A percentile compares a stretch with the other conserved stretches of the same genome.
phyloP scores from a whole-genome alignment of 176 grass and related monocot species.

The Ananas comosus region DNA sequence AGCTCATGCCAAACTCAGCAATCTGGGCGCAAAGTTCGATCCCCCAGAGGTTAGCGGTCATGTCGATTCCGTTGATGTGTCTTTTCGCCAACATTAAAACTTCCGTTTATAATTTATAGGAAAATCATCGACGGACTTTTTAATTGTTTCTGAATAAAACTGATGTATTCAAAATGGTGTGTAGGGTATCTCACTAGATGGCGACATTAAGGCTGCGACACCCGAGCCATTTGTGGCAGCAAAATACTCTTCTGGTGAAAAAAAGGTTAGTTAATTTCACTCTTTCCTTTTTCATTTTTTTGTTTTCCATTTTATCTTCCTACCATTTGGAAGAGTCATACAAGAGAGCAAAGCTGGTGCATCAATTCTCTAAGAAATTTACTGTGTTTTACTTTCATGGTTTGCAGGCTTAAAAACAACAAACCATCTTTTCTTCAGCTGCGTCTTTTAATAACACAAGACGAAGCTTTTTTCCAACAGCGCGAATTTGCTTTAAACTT shows the following conservation, averaged over 20 bases:
- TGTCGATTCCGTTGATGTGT: not conserved
- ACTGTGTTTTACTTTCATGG: constrained; percentile 6
- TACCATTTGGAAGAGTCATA: constrained; percentile 10
- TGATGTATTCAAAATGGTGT: constrained; percentile 17
- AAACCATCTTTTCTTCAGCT: constrained; percentile 20
- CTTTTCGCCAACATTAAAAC: not conserved
- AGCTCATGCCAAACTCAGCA: constrained; percentile 95
- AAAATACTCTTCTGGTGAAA: constrained; percentile 34
- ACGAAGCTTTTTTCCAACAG: constrained; percentile 28
- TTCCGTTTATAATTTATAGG: not conserved
- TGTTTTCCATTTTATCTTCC: not conserved
- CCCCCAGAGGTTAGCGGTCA: constrained; percentile 51
- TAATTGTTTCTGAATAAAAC: not conserved
- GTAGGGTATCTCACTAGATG: constrained; percentile 69
- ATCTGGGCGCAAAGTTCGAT: constrained; percentile 63
- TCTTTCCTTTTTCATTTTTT: not conserved
- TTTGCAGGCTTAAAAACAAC: constrained; percentile 41
- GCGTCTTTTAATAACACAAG: constrained; percentile 18
- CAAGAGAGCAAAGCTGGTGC: not conserved
- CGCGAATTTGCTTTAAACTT: not conserved
- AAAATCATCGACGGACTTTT: not conserved
- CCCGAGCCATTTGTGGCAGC: constrained; percentile 45
- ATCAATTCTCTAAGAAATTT: constrained; percentile 9
- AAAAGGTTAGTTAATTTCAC: constrained; percentile 27
- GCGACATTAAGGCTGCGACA: constrained; percentile 25